Evolutionary conservation across 148 eudicot genomes (phyloP).

Genomic region (Cornus kousa): DNA sequence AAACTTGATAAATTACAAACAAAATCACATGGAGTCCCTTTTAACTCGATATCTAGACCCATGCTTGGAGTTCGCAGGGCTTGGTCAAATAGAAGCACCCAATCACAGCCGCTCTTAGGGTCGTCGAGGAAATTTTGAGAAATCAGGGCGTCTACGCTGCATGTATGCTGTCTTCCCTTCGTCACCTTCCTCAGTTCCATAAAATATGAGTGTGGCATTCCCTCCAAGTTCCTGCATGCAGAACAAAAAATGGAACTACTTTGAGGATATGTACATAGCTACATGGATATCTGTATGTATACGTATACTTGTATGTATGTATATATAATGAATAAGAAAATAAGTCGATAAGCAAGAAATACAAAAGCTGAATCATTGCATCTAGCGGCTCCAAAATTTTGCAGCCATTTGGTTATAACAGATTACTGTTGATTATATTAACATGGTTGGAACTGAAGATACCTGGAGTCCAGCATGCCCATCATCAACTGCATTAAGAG

Average conservation of each 20-base stretch:
- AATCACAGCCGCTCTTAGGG: slow-evolving; percentile 39
- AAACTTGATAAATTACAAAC: not conserved
- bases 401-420: not conserved
- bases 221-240: slow-evolving; percentile 67
- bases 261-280: not conserved
- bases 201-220: slow-evolving; percentile 78
- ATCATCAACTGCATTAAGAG: slow-evolving; percentile 91
- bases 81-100: not conserved
- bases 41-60: not conserved
- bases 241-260: not conserved
- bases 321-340: not conserved
- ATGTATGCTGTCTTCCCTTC: slow-evolving; percentile 86
- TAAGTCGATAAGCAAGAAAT: not conserved
- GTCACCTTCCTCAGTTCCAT: slow-evolving; percentile 85
- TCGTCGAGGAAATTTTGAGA: slow-evolving; percentile 71
- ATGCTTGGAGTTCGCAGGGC: not conserved
- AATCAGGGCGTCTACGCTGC: slow-evolving; percentile 69
- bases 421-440: not conserved
- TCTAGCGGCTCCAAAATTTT: not conserved
- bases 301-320: not conserved
- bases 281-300: not conserved
- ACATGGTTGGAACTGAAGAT: not conserved
- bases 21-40: not conserved
- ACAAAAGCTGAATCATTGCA: not conserved
- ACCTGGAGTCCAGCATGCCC: slow-evolving; percentile 99